Conservation (phyloP, 176 grass and related monocot species). For the Bromus sterilis region DNA sequence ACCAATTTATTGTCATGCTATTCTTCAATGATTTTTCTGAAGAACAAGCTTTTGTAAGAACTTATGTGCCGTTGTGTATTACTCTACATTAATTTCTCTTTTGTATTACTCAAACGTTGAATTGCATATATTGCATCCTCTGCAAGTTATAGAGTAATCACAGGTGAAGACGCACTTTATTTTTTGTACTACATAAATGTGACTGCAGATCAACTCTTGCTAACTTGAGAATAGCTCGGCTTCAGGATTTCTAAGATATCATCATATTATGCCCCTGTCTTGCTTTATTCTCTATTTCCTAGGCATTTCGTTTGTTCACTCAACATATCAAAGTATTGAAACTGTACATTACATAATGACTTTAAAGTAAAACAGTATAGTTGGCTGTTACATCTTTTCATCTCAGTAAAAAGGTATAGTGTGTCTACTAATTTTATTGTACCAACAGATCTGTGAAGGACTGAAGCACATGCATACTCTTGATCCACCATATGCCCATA, state of each 20-base stretch:
- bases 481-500: constrained; percentile 95
- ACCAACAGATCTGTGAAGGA: constrained; percentile 71
- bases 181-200: background rate
- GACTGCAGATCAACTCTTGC: background rate
- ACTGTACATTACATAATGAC: background rate
- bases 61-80: background rate
- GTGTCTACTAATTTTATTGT: constrained; percentile 10
- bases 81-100: background rate
- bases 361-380: background rate
- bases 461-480: constrained; percentile 92
- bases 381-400: background rate
- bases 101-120: background rate
- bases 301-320: background rate
- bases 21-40: background rate
- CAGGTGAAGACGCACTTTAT: background rate
- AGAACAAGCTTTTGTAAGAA: background rate
- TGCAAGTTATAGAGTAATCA: background rate
- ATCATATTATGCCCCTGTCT: background rate
- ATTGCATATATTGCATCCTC: background rate
- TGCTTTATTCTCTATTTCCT: background rate
- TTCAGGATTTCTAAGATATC: background rate
- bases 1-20: constrained; percentile 12
- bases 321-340: background rate
- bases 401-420: no score
- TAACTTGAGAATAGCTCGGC: background rate